A percentile compares a stretch with the other conserved stretches of the same genome.
phyloP scores from a whole-genome alignment of 352 stramenopile species.

The Globisporangium iwayamae region DNA sequence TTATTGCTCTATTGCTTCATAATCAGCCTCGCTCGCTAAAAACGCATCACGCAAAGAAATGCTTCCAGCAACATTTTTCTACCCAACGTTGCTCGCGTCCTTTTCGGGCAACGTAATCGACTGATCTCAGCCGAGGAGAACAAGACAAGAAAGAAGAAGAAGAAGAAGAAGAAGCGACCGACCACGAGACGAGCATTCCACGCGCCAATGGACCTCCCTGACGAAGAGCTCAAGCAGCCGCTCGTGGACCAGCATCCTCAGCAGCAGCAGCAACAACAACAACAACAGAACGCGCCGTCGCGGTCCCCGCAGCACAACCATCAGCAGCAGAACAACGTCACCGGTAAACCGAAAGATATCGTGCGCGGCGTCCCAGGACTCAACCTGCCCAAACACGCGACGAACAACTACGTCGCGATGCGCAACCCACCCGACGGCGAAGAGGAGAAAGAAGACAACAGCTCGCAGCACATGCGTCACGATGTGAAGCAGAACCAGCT shows the following conservation, averaged over 20 bases:
- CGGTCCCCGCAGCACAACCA: conserved; percentile 16
- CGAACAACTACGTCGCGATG: conserved; percentile 38
- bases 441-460: conserved; percentile 47
- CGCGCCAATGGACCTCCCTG: conserved; percentile 64
- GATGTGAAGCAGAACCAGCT: conserved; percentile 30
- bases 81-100: neutral
- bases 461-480: conserved; percentile 4
- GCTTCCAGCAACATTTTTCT: neutral
- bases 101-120: conserved; percentile 14
- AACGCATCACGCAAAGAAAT: too few species aligned
- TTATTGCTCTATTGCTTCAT: too few species aligned
- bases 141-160: conserved; percentile 14
- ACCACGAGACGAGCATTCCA: neutral
- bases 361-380: neutral
- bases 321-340: neutral
- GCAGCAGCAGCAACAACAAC: neutral
- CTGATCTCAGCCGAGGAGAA: conserved; percentile 8
- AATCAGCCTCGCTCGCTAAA: too few species aligned
- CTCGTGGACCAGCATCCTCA: conserved; percentile 33
- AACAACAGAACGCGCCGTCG: conserved; percentile 2
- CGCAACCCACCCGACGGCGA: conserved; percentile 28
- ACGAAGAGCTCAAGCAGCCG: conserved; percentile 75
- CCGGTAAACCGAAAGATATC: conserved; percentile 13
- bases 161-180: conserved; percentile 26
- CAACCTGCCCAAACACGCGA: conserved; percentile 8